These are phyloP conservation scores for Rutstroemia sp. DNA, from an alignment of 2,329 filamentous ascomycete genomes.

Conservation along the genomic window DNA sequence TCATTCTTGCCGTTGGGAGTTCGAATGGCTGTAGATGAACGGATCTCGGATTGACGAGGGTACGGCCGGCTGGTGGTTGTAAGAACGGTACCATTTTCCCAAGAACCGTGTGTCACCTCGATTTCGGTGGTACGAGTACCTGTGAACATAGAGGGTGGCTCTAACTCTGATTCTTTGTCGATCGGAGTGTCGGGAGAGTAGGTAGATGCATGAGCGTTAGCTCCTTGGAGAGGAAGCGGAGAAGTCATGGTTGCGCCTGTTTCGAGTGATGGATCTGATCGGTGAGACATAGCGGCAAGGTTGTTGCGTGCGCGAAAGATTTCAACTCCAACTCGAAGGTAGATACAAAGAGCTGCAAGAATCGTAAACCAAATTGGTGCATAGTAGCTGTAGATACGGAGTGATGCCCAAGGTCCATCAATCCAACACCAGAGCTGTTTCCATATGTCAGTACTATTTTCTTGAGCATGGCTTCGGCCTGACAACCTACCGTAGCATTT, in stretches of 20 bases:
- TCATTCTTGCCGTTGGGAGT: background rate
- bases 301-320: slow-evolving; percentile 55
- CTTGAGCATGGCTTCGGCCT: too few species aligned
- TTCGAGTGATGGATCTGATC: background rate
- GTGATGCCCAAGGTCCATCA: slow-evolving; percentile 54
- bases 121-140: slow-evolving; percentile 21
- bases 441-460: slow-evolving; percentile 46
- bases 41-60: background rate
- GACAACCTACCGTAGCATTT: slow-evolving; percentile 27
- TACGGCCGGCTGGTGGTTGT: background rate
- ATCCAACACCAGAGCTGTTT: slow-evolving; percentile 75
- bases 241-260: slow-evolving; percentile 30
- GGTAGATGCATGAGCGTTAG: background rate
- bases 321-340: slow-evolving; percentile 54
- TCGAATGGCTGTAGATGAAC: background rate
- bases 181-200: background rate
- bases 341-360: slow-evolving; percentile 54
- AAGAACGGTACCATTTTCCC: background rate
- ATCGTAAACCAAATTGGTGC: slow-evolving; percentile 62
- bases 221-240: background rate
- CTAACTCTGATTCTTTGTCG: background rate
- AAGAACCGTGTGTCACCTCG: slow-evolving; percentile 14
- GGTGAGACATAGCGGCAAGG: background rate
- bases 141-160: slow-evolving; percentile 1
- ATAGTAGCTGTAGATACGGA: slow-evolving; percentile 71